A percentile compares a stretch with the other conserved stretches of the same genome.
Evolutionary conservation across 2,329 filamentous ascomycete genomes (phyloP).

Genomic region (Ophidiomyces ophidiicola): DNA sequence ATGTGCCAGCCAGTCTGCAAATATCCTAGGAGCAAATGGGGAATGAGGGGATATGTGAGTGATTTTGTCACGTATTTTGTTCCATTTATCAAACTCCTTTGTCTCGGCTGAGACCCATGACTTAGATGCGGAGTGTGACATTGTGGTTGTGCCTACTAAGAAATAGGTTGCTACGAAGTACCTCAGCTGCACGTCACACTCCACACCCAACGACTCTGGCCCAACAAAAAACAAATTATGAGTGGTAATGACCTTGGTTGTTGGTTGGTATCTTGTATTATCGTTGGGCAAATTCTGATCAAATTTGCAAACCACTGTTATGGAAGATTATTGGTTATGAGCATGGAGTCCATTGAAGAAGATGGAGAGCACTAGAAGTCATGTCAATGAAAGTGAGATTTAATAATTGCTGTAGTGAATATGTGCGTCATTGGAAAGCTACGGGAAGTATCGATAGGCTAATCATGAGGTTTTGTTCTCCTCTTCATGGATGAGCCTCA

Average conservation of each 20-base stretch:
- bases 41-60: constrained; percentile 19
- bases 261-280: no score
- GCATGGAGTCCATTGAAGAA: not conserved
- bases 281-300: no score
- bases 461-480: no score
- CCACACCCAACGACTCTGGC: not conserved
- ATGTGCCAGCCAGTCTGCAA: constrained; percentile 19
- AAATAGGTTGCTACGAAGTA: not conserved
- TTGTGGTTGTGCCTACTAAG: constrained; percentile 1
- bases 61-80: constrained; percentile 18
- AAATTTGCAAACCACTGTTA: not conserved
- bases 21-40: constrained; percentile 20
- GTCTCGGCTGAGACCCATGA: constrained; percentile 22
- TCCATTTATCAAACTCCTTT: constrained; percentile 21
- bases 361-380: constrained; percentile 1
- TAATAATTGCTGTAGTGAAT: constrained; percentile 5
- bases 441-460: not conserved
- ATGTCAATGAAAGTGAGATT: not conserved
- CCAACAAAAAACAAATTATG: not conserved
- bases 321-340: not conserved
- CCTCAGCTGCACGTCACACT: constrained; percentile 2
- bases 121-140: constrained; percentile 21
- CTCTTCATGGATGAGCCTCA: no score
- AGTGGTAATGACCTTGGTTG: no score
- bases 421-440: not conserved